Evolutionary conservation across 2,329 filamentous ascomycete genomes (phyloP), one percentile per base, ranked within the genome.

Genomic region (Esteya vermicola): DNA sequence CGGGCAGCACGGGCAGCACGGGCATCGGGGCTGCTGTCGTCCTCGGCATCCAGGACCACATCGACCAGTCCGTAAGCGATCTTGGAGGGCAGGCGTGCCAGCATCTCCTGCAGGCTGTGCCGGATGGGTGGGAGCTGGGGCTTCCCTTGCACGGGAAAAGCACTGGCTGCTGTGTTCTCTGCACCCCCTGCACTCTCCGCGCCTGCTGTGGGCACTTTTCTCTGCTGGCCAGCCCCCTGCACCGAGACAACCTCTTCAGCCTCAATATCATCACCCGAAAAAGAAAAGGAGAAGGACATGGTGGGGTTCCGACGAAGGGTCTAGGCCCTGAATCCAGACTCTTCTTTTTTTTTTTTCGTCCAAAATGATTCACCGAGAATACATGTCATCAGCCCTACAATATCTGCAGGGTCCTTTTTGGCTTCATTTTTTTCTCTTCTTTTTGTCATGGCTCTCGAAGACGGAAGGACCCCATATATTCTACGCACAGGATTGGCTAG

Each of bases 71-170:
- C 66, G 57, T 80, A 89, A 16, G 80, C 77, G 40, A 91, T 70
- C 56, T 83, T 83, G 41, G 79, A 82, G 1, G 84, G 84, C 34
- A 89, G 65, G 41, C 58, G 58, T 4, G 63, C 57, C n/a, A 80
- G 57, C 54, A 80, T 64, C 4, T 59, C 51, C 16, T 57, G 51
- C 25, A 78, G 50, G 40, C 61, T 56, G 54, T 79, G 75, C 36
- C 54, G 55, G n/a, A 58, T 59, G 9, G 75, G 64, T 9, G 67
- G 64, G 4, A 80, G 64, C 39, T 75, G 64, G 41, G 74, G 67
- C 47, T 76, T 75, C 43, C 75, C 75, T 36, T 68, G 60, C 20
- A 79, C 68, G 6, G 75, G 75, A 49, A 80, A 80, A 14, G 75
- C 75, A 46, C 64, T 61, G 39, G 58, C 54, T 42, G 52, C 42